Evolutionary conservation across 768 basidiomycete species (phyloP).

Genomic region (Russula sp.): DNA sequence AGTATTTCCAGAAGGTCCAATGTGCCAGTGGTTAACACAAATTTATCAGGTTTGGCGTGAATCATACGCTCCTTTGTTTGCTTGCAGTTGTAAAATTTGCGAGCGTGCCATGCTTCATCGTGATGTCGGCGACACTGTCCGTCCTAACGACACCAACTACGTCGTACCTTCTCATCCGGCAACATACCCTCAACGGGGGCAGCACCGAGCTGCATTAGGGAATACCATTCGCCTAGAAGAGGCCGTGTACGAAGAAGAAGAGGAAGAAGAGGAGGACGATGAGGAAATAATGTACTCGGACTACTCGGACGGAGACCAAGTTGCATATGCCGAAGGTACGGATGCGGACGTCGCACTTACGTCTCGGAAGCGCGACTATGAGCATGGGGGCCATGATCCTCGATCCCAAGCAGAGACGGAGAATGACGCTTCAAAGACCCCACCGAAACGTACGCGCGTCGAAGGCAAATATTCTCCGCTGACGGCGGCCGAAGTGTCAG

Average conservation of each 20-base stretch:
- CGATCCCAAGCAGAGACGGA: constrained; percentile 36
- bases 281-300: constrained; percentile 32
- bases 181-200: constrained; percentile 19
- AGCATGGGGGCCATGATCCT: constrained; percentile 33
- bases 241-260: constrained; percentile 33
- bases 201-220: constrained; percentile 9
- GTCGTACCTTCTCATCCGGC: constrained; percentile 35
- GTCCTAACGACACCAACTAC: constrained; percentile 19
- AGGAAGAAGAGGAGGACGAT: constrained; percentile 39
- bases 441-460: constrained; percentile 43
- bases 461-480: constrained; percentile 31
- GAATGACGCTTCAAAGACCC: constrained; percentile 35
- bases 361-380: constrained; percentile 38
- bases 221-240: constrained; percentile 34
- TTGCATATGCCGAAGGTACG: constrained; percentile 32
- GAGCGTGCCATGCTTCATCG: constrained; percentile 59
- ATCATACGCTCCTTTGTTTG: constrained; percentile 66
- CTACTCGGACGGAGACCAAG: constrained; percentile 17
- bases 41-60: constrained; percentile 63
- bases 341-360: constrained; percentile 35
- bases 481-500: constrained; percentile 22
- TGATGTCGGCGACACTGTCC: constrained; percentile 43
- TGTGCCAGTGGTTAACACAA: constrained; percentile 1
- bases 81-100: constrained; percentile 71
- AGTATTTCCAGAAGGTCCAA: constrained; percentile 33